These are phyloP conservation scores for Infundibulicybe gibba DNA, from an alignment of 768 basidiomycete species.

Conservation along the genomic window DNA sequence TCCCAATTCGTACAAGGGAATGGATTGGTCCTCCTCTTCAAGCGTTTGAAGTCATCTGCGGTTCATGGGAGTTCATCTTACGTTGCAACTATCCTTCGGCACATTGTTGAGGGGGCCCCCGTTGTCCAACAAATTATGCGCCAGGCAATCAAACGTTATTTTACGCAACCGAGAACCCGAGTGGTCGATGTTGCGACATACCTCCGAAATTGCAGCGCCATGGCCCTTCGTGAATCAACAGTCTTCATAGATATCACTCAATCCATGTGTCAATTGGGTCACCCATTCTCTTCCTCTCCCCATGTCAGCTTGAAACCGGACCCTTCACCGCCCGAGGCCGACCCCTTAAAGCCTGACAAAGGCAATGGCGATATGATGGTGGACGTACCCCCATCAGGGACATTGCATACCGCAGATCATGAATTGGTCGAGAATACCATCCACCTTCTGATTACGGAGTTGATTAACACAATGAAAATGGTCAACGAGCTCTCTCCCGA, in stretches of 20 bases:
- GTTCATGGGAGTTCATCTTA: constrained; percentile 76
- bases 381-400: constrained; percentile 28
- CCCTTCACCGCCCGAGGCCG: not conserved
- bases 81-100: constrained; percentile 86
- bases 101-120: constrained; percentile 76
- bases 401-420: constrained; percentile 17
- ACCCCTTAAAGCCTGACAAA: constrained; percentile 15
- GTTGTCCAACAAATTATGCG: constrained; percentile 72
- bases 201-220: constrained; percentile 70
- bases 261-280: constrained; percentile 66
- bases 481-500: constrained; percentile 26
- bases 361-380: constrained; percentile 55
- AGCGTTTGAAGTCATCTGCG: constrained; percentile 57
- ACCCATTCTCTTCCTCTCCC: constrained; percentile 54
- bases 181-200: constrained; percentile 67
- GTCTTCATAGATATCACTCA: constrained; percentile 74
- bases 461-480: constrained; percentile 57
- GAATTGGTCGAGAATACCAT: constrained; percentile 57
- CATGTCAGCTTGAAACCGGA: constrained; percentile 57
- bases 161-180: constrained; percentile 67
- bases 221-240: constrained; percentile 77
- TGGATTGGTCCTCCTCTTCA: constrained; percentile 63
- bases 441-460: constrained; percentile 70
- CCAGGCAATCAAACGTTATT: constrained; percentile 79
- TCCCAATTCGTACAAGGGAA: constrained; percentile 63